These are phyloP conservation scores for Penicillium carneum DNA, from an alignment of 2,329 filamentous ascomycete species.

Conservation along the genomic window DNA sequence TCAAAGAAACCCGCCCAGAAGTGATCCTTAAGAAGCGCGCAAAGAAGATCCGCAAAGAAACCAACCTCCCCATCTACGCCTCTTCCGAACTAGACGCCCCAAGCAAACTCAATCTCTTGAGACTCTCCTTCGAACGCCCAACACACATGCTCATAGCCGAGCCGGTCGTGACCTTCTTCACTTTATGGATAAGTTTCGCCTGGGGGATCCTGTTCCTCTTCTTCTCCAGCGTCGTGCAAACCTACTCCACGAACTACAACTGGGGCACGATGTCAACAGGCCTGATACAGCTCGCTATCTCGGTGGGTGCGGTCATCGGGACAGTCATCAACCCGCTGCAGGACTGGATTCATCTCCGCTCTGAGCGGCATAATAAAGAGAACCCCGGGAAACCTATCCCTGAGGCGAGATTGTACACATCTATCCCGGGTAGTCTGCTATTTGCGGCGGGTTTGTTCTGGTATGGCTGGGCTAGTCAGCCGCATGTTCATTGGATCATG, in stretches of 20 bases:
- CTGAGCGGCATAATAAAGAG: conserved; percentile 43
- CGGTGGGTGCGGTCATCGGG: conserved; percentile 53
- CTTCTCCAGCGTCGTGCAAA: conserved; percentile 52
- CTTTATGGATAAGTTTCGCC: conserved; percentile 55
- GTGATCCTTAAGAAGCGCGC: conserved; percentile 53
- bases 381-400: conserved; percentile 51
- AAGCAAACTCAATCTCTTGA: conserved; percentile 36
- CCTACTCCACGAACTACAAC: conserved; percentile 50
- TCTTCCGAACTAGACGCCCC: conserved; percentile 33
- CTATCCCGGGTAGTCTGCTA: conserved; percentile 51
- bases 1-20: conserved; percentile 53
- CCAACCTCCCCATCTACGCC: conserved; percentile 41
- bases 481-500: conserved; percentile 45
- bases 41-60: conserved; percentile 49
- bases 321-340: conserved; percentile 53
- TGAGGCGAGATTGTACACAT: conserved; percentile 54
- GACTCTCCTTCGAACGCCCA: conserved; percentile 52
- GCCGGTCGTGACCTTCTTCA: conserved; percentile 54
- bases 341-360: conserved; percentile 39
- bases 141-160: conserved; percentile 52
- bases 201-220: conserved; percentile 56
- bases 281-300: conserved; percentile 52
- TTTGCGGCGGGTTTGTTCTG: conserved; percentile 48
- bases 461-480: conserved; percentile 47
- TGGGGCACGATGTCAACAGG: conserved; percentile 48